Percentiles rank a stretch among this genome's conserved stretches.
Evolutionary conservation across 1,284 basidiomycete genomes (phyloP).

Genomic region (Ustilago loliicola): DNA sequence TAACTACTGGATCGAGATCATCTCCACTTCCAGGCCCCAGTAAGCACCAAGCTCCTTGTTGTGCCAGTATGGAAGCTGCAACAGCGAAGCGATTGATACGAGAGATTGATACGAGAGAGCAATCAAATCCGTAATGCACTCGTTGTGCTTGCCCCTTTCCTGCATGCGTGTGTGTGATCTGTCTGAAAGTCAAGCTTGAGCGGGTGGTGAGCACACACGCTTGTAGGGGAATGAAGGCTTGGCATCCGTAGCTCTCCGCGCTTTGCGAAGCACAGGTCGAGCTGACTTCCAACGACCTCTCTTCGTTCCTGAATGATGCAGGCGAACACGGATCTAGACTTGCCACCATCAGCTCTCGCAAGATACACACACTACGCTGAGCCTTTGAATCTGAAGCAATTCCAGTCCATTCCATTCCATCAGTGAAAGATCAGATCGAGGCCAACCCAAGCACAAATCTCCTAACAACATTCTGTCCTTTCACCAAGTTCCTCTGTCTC

Average conservation of each 20-base stretch:
- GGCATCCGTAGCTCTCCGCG: not conserved
- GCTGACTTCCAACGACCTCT: not conserved
- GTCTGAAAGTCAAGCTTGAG: not conserved
- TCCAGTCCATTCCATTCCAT: constrained; percentile 8
- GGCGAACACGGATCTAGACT: constrained; percentile 11
- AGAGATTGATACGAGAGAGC: too few species aligned
- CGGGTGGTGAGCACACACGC: not conserved
- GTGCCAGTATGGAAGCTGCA: not conserved
- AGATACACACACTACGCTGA: not conserved
- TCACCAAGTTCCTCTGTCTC: constrained; percentile 79
- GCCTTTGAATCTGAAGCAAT: not conserved
- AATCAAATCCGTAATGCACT: too few species aligned
- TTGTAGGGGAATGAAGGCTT: not conserved
- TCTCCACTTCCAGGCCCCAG: constrained; percentile 58
- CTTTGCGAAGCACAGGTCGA: not conserved
- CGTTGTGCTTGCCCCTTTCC: not conserved
- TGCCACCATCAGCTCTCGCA: not conserved
- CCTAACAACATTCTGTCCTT: constrained; percentile 40
- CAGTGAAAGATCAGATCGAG: not conserved
- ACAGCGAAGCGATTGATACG: not conserved
- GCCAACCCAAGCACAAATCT: constrained; percentile 43
- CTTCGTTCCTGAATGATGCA: constrained; percentile 11
- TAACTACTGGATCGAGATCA: constrained; percentile 75
- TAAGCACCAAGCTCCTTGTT: constrained; percentile 26
- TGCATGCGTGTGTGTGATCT: not conserved